Base-by-base conservation (phyloP, 1,284 basidiomycete genomes). In the Tremellales sp. region DNA sequence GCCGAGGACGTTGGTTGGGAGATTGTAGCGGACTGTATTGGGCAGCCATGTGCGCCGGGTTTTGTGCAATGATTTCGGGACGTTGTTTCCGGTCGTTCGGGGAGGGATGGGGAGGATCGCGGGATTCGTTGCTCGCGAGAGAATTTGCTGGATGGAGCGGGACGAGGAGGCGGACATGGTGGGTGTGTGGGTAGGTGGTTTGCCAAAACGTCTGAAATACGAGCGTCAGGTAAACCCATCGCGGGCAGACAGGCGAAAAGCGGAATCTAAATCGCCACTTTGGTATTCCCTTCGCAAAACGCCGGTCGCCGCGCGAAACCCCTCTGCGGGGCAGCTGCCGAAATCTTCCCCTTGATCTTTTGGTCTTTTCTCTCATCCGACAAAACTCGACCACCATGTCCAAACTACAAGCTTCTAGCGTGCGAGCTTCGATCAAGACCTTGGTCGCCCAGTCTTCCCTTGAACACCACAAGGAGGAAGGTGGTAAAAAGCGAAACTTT, bases 351-450 rank as follows among this genome's bases (percentile, higher is more conserved):
- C 27, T 37, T 43, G 16, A 31, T 43, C 29, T 46, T 32, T 9
- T 44, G 18, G 8, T 24, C 22, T 48, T 48, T 45, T 46, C 40
- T 48, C 45, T n/a, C 43, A 57, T 53, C 58, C 58, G 40, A 54
- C 58, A 59, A 58, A 13, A 33, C 29, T 53, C 35, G 35, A 37
- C 31, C 45, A 59, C 40, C 45, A 66, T 63, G 63, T 68, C 65
- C 51, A 92, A 93, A 80, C 85, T 93, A 76, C 89, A 87, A 86
- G 90, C 91, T 83, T 82, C 88, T 84, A 92, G 90, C 85, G 92
- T 97, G 88, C 92, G 92, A 83, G 84, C 85, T 78, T 89, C 87
- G 70, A 83, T 97, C 77, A 86, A 86, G 76, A 85, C 87, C 60
- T 79, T 93, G 49, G 78, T 92, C 56, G 78, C 78, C 49, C 81